Conservation (phyloP, 768 basidiomycete genomes). For the Mycena vulgaris region DNA sequence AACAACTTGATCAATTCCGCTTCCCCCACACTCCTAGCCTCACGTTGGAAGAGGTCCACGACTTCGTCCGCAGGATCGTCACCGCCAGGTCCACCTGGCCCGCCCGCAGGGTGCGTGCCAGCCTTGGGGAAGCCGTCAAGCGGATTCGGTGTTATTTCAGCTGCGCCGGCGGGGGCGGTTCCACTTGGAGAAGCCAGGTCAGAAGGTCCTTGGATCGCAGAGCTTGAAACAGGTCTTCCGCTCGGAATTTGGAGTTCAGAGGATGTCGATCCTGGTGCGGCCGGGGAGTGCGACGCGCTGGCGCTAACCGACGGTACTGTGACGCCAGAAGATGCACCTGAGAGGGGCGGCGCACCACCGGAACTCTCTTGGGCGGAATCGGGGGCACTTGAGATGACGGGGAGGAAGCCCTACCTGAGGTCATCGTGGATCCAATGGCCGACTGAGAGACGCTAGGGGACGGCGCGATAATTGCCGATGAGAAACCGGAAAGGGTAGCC, state of each 20-base stretch:
- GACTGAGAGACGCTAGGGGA: background rate
- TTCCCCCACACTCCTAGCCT: background rate
- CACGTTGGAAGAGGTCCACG: slow-evolving; percentile 1
- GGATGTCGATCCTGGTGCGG: background rate
- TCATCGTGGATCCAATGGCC: background rate
- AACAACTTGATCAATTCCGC: background rate
- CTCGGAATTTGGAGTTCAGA: background rate
- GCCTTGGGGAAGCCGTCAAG: slow-evolving; percentile 5
- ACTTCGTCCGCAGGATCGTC: slow-evolving; percentile 5
- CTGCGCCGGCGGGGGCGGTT: background rate
- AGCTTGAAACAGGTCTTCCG: background rate
- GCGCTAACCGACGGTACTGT: background rate
- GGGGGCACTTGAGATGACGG: background rate
- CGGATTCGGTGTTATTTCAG: background rate
- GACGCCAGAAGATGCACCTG: background rate
- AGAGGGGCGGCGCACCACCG: background rate
- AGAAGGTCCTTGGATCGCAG: background rate
- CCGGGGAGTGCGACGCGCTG: too few species aligned
- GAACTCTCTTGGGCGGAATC: background rate
- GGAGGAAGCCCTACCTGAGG: too few species aligned
- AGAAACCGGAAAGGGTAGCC: background rate
- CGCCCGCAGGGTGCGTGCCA: background rate
- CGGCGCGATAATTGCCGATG: background rate
- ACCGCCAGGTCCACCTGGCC: slow-evolving; percentile 4
- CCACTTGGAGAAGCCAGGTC: background rate